Base-by-base conservation (phyloP, 2,329 filamentous ascomycete genomes). In the Penicillium hordei region DNA sequence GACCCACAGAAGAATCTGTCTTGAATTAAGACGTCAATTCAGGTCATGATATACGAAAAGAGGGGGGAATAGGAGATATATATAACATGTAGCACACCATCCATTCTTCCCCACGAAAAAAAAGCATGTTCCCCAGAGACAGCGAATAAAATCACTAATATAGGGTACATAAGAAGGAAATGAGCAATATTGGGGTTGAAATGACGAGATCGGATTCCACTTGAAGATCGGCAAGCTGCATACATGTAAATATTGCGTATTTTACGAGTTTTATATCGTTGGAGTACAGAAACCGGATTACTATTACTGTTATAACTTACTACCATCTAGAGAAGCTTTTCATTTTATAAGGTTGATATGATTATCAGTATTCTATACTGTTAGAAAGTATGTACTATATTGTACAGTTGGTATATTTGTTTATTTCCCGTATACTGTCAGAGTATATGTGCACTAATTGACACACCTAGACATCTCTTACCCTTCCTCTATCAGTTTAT, bases 101-200 rank as follows among this genome's bases (percentile, higher is more conserved):
- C 25, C 25, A 44, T 45, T 21, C 19, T 31, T n/a, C 27, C 23
- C 43, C n/a, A 5, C 5, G 9, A 43, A 19, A 19, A 45, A n/a
- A 21, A 33, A 34, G 33, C n/a, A 21, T 33, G 1, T 46, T 33
- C n/a, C n/a, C 19, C 13, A 15, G 25, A 29, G 42, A 29, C 10
- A 21, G 17, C 50, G n/a, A 38, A 52, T 52, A 34, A 17, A 13
- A 38, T 45, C 5, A 33, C 0, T 1, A 17, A n/a, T 15, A 6
- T 25, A 9, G 12, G 8, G 10, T 6, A 21, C 17, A 21, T 6
- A 17, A 19, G 31, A 29, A 36, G 5, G 12, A 7, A 34, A 54
- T 53, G 31, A 53, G 51, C 51, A 54, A 54, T 48, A 38, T 40
- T 48, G 51, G 51, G 33, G 51, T 10, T 46, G n/a, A 7, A 19